Percentiles rank a stretch among this genome's conserved stretches.
These are phyloP conservation scores for Cryptococcus jaspeensis DNA, from an alignment of 1,284 basidiomycete genomes.

Conservation along the genomic window DNA sequence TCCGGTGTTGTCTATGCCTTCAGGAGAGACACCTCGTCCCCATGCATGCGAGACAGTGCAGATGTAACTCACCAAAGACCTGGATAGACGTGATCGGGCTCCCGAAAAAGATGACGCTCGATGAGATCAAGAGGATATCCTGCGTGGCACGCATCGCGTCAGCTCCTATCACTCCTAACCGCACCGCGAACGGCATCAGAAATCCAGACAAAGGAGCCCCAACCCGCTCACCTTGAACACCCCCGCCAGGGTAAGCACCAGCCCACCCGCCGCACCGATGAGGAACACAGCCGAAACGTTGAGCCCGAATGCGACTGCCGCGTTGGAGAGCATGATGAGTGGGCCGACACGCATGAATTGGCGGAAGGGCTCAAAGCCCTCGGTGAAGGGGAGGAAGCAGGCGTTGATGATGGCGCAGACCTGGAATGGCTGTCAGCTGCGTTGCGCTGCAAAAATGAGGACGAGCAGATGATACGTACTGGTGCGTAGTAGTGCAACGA, in stretches of 20 bases:
- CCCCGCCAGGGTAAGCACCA: conserved; percentile 89
- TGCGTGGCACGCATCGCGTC: conserved; percentile 31
- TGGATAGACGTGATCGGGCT: conserved; percentile 75
- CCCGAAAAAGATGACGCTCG: conserved; percentile 79
- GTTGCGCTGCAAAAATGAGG: background rate
- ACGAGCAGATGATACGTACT: conserved; percentile 36
- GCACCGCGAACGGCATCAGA: background rate
- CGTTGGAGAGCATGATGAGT: conserved; percentile 76
- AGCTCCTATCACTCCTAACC: background rate
- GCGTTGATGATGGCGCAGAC: conserved; percentile 87
- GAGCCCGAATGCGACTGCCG: conserved; percentile 81
- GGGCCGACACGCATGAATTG: conserved; percentile 68
- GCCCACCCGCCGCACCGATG: conserved; percentile 80
- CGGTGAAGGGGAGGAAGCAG: conserved; percentile 78
- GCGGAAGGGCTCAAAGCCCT: conserved; percentile 85
- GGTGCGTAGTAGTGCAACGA: conserved; percentile 95
- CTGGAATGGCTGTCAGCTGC: conserved; percentile 9
- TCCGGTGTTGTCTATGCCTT: background rate
- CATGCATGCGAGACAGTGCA: no score
- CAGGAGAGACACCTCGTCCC: background rate
- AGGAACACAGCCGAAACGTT: conserved; percentile 92
- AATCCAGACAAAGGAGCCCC: background rate
- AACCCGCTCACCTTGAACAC: conserved; percentile 71
- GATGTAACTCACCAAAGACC: conserved; percentile 73
- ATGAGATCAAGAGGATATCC: conserved; percentile 90